Evolutionary conservation across 768 basidiomycete genomes (phyloP), one percentile per base, ranked within the genome.

Genomic region (Boletellus sp.): DNA sequence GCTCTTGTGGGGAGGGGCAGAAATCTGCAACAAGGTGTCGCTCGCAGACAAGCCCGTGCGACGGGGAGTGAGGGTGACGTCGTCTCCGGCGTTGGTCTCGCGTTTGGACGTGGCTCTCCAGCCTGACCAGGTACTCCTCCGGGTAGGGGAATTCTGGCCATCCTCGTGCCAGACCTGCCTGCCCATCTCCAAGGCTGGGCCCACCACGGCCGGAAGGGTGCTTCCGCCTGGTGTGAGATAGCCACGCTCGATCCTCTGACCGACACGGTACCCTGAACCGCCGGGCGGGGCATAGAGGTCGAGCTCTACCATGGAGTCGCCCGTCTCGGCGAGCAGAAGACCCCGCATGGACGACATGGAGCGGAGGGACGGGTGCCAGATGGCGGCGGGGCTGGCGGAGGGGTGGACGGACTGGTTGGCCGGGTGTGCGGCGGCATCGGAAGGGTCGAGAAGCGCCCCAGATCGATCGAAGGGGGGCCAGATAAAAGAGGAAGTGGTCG

Each of bases 1-100:
- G 43, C 74, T 81, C 56, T 75, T 70, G 26, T 70, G 69, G 24
- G 79, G 73, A 4, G 77, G 69, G 15, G 71, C 74, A n/a, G 77
- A 74, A 38, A 74, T 65, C 57, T 71, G 78, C 41, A 84, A 70
- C 36, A 85, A 68, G 17, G 82, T 85, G 20, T 77, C 78, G 41
- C 65, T 67, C 72, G 76, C 43, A 73, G 73, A 47, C 62, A 71
- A 32, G 75, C 71, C 53, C 17, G 57, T 56, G 49, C 53, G 52
- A 6, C 53, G 53, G 35, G 45, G 43, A 8, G 49, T 32, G 47
- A 48, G 35, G 44, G 12, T 17, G 9, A 36, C 3, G 37, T 54
- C 47, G 43, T 48, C 62, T 12, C 35, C 42, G 6, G 24, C n/a
- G 12, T 35, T 57, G 19, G 36, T 28, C 43, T 44, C 55, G 16